Conservation (phyloP, 2,329 filamentous ascomycete species). For the Talaromyces pinophilus region DNA sequence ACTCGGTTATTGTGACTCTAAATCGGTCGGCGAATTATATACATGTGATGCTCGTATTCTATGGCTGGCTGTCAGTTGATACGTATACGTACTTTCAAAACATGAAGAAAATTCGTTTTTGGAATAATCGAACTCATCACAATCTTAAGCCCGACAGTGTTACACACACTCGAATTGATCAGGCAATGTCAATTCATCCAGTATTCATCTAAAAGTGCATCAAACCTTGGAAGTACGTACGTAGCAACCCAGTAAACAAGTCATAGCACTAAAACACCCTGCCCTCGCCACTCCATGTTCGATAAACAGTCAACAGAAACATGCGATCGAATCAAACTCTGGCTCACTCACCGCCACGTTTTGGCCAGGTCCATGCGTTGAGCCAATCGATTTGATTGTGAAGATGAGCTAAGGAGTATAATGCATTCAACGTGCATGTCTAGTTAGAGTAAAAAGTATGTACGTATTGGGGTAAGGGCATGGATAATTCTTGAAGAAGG, state of each 20-base stretch:
- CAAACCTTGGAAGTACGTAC: no score
- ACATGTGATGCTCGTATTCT: conserved; percentile 1
- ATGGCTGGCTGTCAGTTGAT: background rate
- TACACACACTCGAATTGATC: background rate
- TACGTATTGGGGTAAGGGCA: background rate
- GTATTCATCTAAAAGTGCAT: no score
- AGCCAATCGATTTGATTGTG: background rate
- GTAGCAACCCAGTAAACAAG: no score
- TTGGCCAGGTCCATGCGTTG: conserved; percentile 2
- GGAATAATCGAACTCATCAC: background rate
- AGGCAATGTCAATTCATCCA: background rate
- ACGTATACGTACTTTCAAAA: background rate
- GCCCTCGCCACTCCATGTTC: background rate
- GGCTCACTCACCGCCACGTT: conserved; percentile 12
- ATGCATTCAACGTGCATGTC: background rate
- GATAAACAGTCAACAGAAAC: background rate
- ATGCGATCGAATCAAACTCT: conserved; percentile 5
- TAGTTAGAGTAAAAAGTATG: background rate
- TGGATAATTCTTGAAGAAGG: background rate
- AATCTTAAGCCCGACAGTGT: background rate
- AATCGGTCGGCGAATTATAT: background rate
- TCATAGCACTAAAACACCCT: background rate
- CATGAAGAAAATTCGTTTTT: background rate
- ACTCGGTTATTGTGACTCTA: background rate
- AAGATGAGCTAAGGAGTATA: background rate